A percentile compares a stretch with the other conserved stretches of the same genome.
phyloP scores from a whole-genome alignment of 306 rosid species.

The Vigna hirtella region DNA sequence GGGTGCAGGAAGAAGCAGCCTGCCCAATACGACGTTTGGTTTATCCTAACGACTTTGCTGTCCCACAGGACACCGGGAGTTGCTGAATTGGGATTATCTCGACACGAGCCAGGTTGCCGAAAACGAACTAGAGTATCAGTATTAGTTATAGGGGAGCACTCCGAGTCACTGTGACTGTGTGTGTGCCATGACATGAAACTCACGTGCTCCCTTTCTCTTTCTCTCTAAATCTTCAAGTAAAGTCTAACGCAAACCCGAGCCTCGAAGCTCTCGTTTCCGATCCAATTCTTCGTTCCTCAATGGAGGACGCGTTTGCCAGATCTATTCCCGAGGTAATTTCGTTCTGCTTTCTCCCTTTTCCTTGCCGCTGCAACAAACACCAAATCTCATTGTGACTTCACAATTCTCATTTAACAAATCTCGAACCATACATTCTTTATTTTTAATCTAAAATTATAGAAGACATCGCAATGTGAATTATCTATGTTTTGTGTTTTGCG shows the following conservation, averaged over 20 bases:
- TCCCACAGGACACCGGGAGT: background rate
- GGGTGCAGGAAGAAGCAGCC: no score
- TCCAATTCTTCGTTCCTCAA: slow-evolving; percentile 52
- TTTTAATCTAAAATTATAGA: slow-evolving; percentile 4
- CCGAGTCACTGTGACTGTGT: background rate
- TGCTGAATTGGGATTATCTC: background rate
- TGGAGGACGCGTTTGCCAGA: slow-evolving; percentile 96
- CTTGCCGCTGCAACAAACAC: background rate
- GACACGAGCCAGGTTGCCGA: background rate
- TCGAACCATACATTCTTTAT: slow-evolving; percentile 4
- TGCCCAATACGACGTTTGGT: slow-evolving; percentile 28
- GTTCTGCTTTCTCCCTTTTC: slow-evolving; percentile 9
- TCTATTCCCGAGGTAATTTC: slow-evolving; percentile 78
- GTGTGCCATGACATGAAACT: slow-evolving; percentile 40
- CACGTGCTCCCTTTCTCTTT: slow-evolving; percentile 14
- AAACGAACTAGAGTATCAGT: background rate
- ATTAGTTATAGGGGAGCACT: background rate
- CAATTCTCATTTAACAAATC: slow-evolving; percentile 20
- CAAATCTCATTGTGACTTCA: slow-evolving; percentile 5
- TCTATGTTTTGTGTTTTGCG: background rate
- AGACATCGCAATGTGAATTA: slow-evolving; percentile 31
- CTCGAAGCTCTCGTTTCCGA: slow-evolving; percentile 35
- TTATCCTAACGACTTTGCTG: slow-evolving; percentile 41
- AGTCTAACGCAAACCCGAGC: slow-evolving; percentile 4
- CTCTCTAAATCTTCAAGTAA: slow-evolving; percentile 31